Base-by-base conservation (phyloP, 2,329 filamentous ascomycete species). In the Zopfia rhizophila region DNA sequence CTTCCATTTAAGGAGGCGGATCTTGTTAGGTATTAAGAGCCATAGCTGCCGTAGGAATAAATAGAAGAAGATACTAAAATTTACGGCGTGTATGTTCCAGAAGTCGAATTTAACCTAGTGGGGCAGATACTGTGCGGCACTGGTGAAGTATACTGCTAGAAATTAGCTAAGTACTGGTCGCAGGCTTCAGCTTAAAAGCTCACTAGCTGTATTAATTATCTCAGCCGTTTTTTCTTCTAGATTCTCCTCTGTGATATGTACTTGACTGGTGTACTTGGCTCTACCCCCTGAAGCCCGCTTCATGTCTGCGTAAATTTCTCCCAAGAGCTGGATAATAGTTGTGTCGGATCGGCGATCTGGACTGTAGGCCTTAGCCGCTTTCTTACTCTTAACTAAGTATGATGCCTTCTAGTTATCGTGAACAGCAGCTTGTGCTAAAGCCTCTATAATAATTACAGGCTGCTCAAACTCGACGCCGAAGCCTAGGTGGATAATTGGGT, bases 401-500 rank as follows among this genome's bases (percentile, higher is more conserved):
- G 66, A 55, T 2, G 72, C 73, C 1, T 86, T 73, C 63, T 78
- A 78, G 37, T 79, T 72, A 5, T 77, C 70, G 63, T 92, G 88
- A 1, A 89, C 81, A 5, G 86, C 82, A 2, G 86, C 77, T 73
- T 92, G 85, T 1, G 90, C 89, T 13, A 95, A 81, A 3, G 76
- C 90, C 72, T 91, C 82, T 7, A 89, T 89, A 19, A 94, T 78
- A 43, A 94, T 83, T 29, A 87, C 87, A 3, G 89, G 89, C 64
- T 93, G 89, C 8, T 80, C 69, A 75, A 89, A 93, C 65, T 94
- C 90, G 21, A 94, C 65, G 3, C 87, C 90, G 63, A 89, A 94
- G 45, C 90, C 87, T 16, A 94, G 78, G 63, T 94, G 89, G 51
- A 94, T 90, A n/a, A 92, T 72, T 1, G 89, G 89, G 62, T 93